Evolutionary conservation across 805 yeast genomes (phyloP).

Genomic region (Ogataea glucozyma): DNA sequence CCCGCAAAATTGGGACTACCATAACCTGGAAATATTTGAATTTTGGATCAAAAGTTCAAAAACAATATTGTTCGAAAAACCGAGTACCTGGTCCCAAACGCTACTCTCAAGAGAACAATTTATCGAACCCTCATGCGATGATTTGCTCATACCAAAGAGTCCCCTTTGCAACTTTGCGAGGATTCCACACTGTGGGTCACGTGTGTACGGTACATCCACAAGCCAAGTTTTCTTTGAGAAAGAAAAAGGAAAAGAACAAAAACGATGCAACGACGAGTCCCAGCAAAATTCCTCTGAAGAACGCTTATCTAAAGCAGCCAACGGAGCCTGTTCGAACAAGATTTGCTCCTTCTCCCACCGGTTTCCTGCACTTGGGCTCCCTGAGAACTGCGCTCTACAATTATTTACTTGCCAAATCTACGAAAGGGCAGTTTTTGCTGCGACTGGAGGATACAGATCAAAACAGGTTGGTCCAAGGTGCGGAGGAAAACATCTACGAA

Average conservation of each 20-base stretch:
- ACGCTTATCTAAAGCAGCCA: conserved; percentile 39
- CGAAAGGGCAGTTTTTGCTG: conserved; percentile 77
- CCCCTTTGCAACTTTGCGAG: not conserved
- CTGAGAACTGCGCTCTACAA: conserved; percentile 91
- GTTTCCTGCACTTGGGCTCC: conserved; percentile 90
- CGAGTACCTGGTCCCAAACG: too few species aligned
- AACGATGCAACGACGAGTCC: not conserved
- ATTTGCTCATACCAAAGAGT: not conserved
- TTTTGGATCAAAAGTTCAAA: too few species aligned
- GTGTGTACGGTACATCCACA: conserved; percentile 4
- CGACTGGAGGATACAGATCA: conserved; percentile 94
- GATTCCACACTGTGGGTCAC: conserved; percentile 2
- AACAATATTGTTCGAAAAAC: too few species aligned
- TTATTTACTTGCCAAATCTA: conserved; percentile 73
- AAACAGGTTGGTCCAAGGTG: conserved; percentile 72
- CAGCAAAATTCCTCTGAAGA: conserved; percentile 1
- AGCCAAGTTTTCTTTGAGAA: conserved; percentile 20
- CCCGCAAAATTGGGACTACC: too few species aligned
- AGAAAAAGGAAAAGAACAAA: conserved; percentile 3
- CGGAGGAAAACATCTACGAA: conserved; percentile 77
- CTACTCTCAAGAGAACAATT: too few species aligned
- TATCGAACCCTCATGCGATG: not conserved
- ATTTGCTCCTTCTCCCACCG: conserved; percentile 99
- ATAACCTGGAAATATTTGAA: too few species aligned
- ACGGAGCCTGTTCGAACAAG: conserved; percentile 72